Evolutionary conservation across 768 basidiomycete genomes (phyloP).

Genomic region (Pleurotus citrinopileatus): DNA sequence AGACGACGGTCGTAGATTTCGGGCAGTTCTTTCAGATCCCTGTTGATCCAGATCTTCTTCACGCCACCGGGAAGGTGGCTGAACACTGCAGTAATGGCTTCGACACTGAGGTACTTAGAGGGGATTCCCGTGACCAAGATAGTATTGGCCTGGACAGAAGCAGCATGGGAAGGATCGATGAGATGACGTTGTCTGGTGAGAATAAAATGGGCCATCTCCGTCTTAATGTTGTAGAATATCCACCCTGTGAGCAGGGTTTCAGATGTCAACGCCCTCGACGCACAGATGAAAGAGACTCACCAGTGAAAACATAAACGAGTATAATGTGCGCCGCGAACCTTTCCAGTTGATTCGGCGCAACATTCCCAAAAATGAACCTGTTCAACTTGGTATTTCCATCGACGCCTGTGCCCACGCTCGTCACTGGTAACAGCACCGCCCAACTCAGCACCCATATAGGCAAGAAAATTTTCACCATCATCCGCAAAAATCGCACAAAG

Average conservation of each 20-base stretch:
- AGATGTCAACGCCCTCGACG: too few relatives aligned
- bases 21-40: constrained; percentile 85
- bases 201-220: constrained; percentile 81
- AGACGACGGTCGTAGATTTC: constrained; percentile 76
- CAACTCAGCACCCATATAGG: constrained; percentile 94
- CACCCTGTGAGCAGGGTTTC: constrained; percentile 52
- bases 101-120: constrained; percentile 67
- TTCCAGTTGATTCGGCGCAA: constrained; percentile 40
- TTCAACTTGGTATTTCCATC: constrained; percentile 55
- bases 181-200: constrained; percentile 80
- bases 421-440: constrained; percentile 78
- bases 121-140: constrained; percentile 91
- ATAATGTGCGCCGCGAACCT: constrained; percentile 82
- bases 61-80: constrained; percentile 89
- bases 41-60: constrained; percentile 88
- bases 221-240: constrained; percentile 79
- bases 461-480: constrained; percentile 79
- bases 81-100: constrained; percentile 66
- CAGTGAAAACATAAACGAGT: constrained; percentile 73
- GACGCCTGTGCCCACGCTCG: constrained; percentile 49
- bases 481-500: constrained; percentile 84
- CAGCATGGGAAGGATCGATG: constrained; percentile 68
- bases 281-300: constrained; percentile 40
- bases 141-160: constrained; percentile 84
- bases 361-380: constrained; percentile 80